Percentiles rank a stretch among this genome's conserved stretches.
Evolutionary conservation across 352 stramenopile species (phyloP).

Genomic region (Peronospora farinosa): DNA sequence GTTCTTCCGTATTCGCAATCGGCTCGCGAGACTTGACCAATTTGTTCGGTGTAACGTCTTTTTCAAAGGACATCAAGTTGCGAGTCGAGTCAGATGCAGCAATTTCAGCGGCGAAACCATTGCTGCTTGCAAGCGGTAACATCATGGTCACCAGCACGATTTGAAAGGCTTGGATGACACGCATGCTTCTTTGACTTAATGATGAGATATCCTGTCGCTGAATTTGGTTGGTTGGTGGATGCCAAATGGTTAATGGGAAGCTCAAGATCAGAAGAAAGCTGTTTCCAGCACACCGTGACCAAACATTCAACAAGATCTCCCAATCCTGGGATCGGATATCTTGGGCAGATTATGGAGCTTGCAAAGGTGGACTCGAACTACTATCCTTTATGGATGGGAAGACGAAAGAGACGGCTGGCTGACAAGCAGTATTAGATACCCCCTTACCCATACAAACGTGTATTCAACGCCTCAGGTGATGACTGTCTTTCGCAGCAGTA

Average conservation of each 20-base stretch:
- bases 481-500: too few species aligned
- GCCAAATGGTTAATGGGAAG: background rate
- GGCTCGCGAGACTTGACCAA: background rate
- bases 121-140: slow-evolving; percentile 7
- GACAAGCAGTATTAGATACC: too few species aligned
- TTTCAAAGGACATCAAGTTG: slow-evolving; percentile 12
- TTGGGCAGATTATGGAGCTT: too few species aligned
- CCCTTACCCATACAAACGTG: too few species aligned
- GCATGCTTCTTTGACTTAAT: background rate
- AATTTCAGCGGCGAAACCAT: background rate
- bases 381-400: too few species aligned
- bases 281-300: background rate
- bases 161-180: background rate
- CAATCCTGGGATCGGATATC: background rate
- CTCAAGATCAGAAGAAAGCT: background rate
- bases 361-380: too few species aligned
- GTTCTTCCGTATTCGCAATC: background rate
- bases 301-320: background rate
- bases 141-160: slow-evolving; percentile 5
- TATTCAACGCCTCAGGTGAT: too few species aligned
- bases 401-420: too few species aligned
- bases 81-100: background rate
- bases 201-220: background rate
- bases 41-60: background rate
- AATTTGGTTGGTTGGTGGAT: background rate